Conservation (phyloP, 2,329 filamentous ascomycete species). For the Aspergillus sclerotialis region DNA sequence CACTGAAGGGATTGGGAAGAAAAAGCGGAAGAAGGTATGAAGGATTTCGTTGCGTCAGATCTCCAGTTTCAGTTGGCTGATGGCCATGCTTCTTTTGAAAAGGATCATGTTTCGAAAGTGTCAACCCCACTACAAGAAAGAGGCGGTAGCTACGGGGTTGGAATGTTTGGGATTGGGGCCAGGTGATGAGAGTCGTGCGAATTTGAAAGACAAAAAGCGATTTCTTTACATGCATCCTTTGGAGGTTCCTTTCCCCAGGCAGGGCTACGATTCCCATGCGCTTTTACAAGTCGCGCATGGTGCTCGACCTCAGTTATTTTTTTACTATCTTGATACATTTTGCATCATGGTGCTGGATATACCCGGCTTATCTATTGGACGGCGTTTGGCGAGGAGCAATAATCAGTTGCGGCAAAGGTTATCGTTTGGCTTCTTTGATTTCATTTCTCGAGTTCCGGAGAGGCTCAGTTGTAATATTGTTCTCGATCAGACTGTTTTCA, state of each 20-base stretch:
- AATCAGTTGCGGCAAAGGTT: slow-evolving; percentile 10
- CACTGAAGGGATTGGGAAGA: slow-evolving; percentile 37
- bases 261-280: too few species aligned
- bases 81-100: slow-evolving; percentile 6
- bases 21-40: slow-evolving; percentile 44
- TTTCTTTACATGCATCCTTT: slow-evolving; percentile 10
- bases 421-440: slow-evolving; percentile 4
- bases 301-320: slow-evolving; percentile 13
- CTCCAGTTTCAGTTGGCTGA: slow-evolving; percentile 5
- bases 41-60: not conserved
- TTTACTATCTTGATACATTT: too few species aligned
- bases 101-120: slow-evolving; percentile 37
- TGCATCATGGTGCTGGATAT: slow-evolving; percentile 45
- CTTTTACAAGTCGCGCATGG: not conserved
- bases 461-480: not conserved
- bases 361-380: slow-evolving; percentile 38
- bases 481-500: not conserved
- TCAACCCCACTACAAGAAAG: slow-evolving; percentile 33
- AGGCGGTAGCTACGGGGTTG: slow-evolving; percentile 36
- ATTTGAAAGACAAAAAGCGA: slow-evolving; percentile 16
- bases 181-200: slow-evolving; percentile 23
- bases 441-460: slow-evolving; percentile 1
- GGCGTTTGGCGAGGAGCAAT: slow-evolving; percentile 28
- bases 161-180: slow-evolving; percentile 40
- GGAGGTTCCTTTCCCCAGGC: slow-evolving; percentile 5